phyloP scores from a whole-genome alignment of 768 basidiomycete species.

The Tulasnella sp. region DNA sequence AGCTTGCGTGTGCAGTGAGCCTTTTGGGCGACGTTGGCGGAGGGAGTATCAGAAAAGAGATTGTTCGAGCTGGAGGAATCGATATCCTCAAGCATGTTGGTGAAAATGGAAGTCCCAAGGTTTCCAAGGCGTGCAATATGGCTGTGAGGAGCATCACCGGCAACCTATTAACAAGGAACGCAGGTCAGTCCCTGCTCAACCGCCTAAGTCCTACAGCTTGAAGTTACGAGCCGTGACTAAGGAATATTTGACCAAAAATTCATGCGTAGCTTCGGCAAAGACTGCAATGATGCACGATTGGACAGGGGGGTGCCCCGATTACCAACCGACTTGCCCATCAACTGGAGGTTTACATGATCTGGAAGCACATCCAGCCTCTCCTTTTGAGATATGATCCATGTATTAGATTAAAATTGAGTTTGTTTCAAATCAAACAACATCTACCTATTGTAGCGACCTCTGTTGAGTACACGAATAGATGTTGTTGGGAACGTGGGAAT shows the following conservation, averaged over 20 bases:
- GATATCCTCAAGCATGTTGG: slow-evolving; percentile 16
- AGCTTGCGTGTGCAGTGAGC: slow-evolving; percentile 5
- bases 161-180: slow-evolving; percentile 16
- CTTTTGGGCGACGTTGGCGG: slow-evolving; percentile 15
- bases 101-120: not conserved
- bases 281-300: slow-evolving; percentile 16
- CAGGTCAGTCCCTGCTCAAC: not conserved
- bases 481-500: too few species aligned
- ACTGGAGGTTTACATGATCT: too few species aligned
- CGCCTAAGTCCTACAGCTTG: too few species aligned
- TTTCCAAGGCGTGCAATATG: slow-evolving; percentile 11
- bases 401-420: too few species aligned
- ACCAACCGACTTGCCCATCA: slow-evolving; percentile 2
- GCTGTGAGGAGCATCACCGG: slow-evolving; percentile 14
- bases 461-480: too few species aligned
- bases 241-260: not conserved
- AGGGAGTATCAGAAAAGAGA: slow-evolving; percentile 12
- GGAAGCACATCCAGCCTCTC: too few species aligned
- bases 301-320: slow-evolving; percentile 14
- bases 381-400: too few species aligned
- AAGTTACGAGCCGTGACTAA: too few species aligned
- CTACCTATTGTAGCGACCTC: too few species aligned
- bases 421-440: too few species aligned
- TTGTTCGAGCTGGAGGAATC: slow-evolving; percentile 15
- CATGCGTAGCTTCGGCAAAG: slow-evolving; percentile 9